Conservation (phyloP, 306 rosid genomes). For the Luffa acutangula region DNA sequence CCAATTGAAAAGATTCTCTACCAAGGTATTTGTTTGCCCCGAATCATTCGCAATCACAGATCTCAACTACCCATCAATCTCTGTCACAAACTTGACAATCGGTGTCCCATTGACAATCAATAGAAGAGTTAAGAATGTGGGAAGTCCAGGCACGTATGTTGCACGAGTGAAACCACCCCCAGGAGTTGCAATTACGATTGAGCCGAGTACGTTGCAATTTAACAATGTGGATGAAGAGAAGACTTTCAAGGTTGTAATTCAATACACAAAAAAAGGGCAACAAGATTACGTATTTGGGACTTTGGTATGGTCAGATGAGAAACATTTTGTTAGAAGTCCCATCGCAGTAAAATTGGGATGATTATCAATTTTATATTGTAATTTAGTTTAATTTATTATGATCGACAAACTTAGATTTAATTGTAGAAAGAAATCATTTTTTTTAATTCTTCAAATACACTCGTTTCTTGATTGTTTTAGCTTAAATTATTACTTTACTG, state of each 20-base stretch:
- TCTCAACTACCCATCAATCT: conserved; percentile 45
- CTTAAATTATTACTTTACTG: too few relatives aligned
- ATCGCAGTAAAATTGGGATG: neutral
- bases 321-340: conserved; percentile 9
- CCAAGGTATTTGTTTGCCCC: conserved; percentile 17
- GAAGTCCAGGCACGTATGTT: conserved; percentile 20
- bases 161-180: conserved; percentile 4
- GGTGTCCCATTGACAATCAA: neutral
- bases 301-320: conserved; percentile 31
- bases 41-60: conserved; percentile 13
- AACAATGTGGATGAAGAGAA: conserved; percentile 23
- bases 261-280: neutral
- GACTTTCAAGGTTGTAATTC: conserved; percentile 21
- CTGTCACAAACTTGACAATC: neutral
- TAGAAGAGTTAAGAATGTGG: conserved; percentile 40
- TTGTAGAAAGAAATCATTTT: neutral
- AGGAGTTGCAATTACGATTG: conserved; percentile 9
- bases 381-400: too few relatives aligned
- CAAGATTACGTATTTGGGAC: conserved; percentile 14
- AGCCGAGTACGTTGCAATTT: conserved; percentile 25
- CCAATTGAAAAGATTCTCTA: conserved; percentile 6
- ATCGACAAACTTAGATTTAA: neutral
- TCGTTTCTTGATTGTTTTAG: too few relatives aligned
- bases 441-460: too few relatives aligned
- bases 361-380: neutral